Percentiles rank a stretch among this genome's conserved stretches.
Evolutionary conservation across 192 early-diverging fungal species (phyloP).

Genomic region (Podila clonocystis): DNA sequence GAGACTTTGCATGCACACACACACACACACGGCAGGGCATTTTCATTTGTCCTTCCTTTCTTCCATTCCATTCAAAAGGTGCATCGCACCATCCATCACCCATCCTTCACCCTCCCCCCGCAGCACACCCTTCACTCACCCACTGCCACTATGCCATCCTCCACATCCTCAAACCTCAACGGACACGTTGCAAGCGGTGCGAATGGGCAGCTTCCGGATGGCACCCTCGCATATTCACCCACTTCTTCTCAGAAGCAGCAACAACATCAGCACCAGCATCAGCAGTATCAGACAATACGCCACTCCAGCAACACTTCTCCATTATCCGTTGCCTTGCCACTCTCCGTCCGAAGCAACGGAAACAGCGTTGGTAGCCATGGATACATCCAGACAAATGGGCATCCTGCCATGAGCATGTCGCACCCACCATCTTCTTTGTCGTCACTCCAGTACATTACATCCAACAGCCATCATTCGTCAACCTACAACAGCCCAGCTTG

Average conservation of each 20-base stretch:
- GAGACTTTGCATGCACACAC: no score
- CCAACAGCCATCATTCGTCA: not conserved
- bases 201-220: not conserved
- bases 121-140: no score
- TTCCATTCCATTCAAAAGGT: no score
- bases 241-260: not conserved
- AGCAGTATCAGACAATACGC: not conserved
- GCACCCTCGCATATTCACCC: not conserved
- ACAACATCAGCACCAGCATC: not conserved
- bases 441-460: not conserved
- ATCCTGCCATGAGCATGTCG: not conserved
- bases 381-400: not conserved
- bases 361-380: not conserved
- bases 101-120: no score
- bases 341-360: slow-evolving; percentile 2
- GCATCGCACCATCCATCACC: no score
- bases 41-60: no score
- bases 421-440: not conserved
- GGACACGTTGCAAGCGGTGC: not conserved
- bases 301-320: slow-evolving; percentile 6
- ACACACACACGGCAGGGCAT: no score
- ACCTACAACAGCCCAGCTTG: not conserved
- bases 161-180: not conserved
- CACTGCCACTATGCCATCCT: not conserved
- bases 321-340: slow-evolving; percentile 26